Base-by-base conservation (phyloP, 805 yeast genomes). In the Wickerhamomyces rabaulensis region DNA sequence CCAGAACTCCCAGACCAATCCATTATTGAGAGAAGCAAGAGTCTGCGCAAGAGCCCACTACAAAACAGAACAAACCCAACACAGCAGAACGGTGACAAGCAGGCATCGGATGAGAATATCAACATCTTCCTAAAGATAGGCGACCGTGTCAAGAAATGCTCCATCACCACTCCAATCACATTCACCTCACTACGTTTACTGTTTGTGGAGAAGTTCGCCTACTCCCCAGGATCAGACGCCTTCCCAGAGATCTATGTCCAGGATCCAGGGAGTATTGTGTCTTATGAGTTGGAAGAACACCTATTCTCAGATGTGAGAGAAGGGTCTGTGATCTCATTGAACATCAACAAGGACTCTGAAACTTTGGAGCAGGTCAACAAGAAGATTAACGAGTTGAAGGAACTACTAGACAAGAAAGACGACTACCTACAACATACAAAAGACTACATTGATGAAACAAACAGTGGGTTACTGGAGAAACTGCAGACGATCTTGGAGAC, bases 191-290 rank as follows among this genome's bases (percentile, higher is more conserved):
- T 86, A 31, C 73, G 94, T 40, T 71, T 89, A 2, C 67, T 87
- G 21, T 92, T 92, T 59, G 87, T 91, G 6, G 96, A 92, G 57
- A 87, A 81, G 55, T 91, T 90, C 67, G 88, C 92, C 2, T 89
- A 84, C 61, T 76, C 92, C 0, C 94, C 95, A 0, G 84, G 85
- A 0, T 64, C 78, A 1, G 76, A 79, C 12, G 65, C 78, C 1
- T 88, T 89, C 53, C 97, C 98, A 0, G 86, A 83, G 12, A 76
- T 94, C 23, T 85, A 86, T 55, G 72, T 90, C 6, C 80, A 75
- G 50, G 95, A 87, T 49, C 74, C 76, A 0, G 62, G 66, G 2
- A 70, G 75, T 27, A 77, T 76, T 0, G 74, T 90, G 1, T 73
- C 84, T 1, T 94, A 87, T 60, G 97, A 92, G 61, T 65, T 92